Evolutionary conservation across 345 rosid genomes (phyloP).

Genomic region (Bretschneidera sinensis): DNA sequence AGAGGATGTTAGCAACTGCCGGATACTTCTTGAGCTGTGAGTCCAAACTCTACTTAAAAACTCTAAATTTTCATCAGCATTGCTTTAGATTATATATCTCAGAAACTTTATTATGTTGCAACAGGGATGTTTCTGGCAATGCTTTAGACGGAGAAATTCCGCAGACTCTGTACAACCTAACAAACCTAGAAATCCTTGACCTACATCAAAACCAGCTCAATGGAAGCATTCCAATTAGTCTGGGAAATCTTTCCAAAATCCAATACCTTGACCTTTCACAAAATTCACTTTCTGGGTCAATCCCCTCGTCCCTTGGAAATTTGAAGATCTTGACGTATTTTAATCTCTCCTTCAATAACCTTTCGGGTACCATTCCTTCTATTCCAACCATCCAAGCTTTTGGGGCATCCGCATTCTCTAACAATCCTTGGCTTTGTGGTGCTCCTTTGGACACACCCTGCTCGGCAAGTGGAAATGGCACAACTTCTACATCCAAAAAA

Average conservation of each 20-base stretch:
- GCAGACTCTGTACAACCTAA: conserved; percentile 54
- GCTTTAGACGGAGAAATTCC: conserved; percentile 62
- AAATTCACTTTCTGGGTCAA: conserved; percentile 61
- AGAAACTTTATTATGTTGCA: conserved; percentile 22
- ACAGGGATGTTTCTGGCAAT: conserved; percentile 91
- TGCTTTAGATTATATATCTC: conserved; percentile 15
- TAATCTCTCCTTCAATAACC: conserved; percentile 72
- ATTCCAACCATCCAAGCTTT: conserved; percentile 45
- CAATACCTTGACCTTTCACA: conserved; percentile 63
- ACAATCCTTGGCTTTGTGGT: conserved; percentile 80
- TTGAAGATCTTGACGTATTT: conserved; percentile 45
- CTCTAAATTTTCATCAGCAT: conserved; percentile 13
- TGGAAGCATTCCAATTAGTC: conserved; percentile 60
- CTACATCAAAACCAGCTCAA: conserved; percentile 53
- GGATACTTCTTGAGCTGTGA: conserved; percentile 77
- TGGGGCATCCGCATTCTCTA: conserved; percentile 59
- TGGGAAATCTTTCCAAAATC: conserved; percentile 57
- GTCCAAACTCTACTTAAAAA: conserved; percentile 28
- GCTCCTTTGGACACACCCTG: conserved; percentile 60
- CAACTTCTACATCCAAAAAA: conserved; percentile 25
- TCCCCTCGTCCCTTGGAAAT: conserved; percentile 67
- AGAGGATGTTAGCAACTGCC: conserved; percentile 57
- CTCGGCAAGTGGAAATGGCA: conserved; percentile 31
- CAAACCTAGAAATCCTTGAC: conserved; percentile 70
- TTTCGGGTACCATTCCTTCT: conserved; percentile 66